phyloP scores from a whole-genome alignment of 345 rosid genomes.

The Rhodamnia argentea region DNA sequence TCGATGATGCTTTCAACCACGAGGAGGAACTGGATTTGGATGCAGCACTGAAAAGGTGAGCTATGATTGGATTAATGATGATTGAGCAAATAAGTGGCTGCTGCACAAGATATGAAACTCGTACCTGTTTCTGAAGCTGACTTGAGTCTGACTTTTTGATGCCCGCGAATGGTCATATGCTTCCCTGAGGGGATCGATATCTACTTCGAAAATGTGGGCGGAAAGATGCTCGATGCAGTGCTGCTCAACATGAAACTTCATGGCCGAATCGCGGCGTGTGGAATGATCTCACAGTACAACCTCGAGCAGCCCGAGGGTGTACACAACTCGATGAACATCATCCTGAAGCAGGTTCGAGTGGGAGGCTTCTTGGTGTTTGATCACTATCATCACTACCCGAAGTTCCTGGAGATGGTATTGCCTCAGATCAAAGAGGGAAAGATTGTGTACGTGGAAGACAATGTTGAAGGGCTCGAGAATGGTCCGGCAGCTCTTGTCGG shows the following conservation, averaged over 20 bases:
- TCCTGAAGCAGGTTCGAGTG: slow-evolving; percentile 2
- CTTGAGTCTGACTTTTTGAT: background rate
- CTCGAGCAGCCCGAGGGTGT: slow-evolving; percentile 8
- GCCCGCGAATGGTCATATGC: background rate
- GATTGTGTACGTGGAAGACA: slow-evolving; percentile 11
- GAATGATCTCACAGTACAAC: slow-evolving; percentile 20
- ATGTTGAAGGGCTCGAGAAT: background rate
- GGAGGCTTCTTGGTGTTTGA: slow-evolving; percentile 1
- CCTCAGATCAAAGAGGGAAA: slow-evolving; percentile 9
- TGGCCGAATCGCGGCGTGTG: slow-evolving; percentile 6
- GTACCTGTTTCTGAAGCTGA: background rate
- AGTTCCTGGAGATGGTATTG: slow-evolving; percentile 13
- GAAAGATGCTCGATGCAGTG: slow-evolving; percentile 26
- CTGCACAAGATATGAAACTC: background rate
- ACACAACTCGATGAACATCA: background rate
- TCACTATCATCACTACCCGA: slow-evolving; percentile 2
- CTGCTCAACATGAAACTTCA: slow-evolving; percentile 6
- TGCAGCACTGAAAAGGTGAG: slow-evolving; percentile 23
- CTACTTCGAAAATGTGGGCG: slow-evolving; percentile 20
- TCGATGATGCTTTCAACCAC: slow-evolving; percentile 54
- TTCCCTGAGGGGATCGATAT: slow-evolving; percentile 24
- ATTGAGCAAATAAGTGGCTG: background rate
- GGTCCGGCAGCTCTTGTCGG: slow-evolving; percentile 9
- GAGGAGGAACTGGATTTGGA: slow-evolving; percentile 24
- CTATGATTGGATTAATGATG: background rate